These are phyloP conservation scores for Fusarium albosuccineum DNA, from an alignment of 2,329 filamentous ascomycete genomes.

Conservation along the genomic window DNA sequence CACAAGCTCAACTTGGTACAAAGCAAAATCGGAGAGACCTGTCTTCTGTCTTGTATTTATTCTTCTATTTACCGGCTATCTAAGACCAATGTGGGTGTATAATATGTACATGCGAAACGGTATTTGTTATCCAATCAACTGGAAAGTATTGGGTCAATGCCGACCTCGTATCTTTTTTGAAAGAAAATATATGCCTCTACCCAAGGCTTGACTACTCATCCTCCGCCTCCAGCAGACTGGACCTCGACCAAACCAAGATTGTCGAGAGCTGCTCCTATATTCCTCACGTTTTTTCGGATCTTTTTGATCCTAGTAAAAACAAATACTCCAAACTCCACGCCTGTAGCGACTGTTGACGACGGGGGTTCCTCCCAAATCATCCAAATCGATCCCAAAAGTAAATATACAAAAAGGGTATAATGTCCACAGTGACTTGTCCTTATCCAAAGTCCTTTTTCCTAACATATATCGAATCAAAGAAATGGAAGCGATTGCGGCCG, in stretches of 20 bases:
- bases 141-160: background rate
- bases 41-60: background rate
- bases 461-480: constrained; percentile 30
- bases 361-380: constrained; percentile 8
- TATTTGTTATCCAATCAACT: constrained; percentile 3
- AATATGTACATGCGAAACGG: background rate
- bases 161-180: constrained; percentile 5
- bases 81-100: constrained; percentile 4
- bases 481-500: constrained; percentile 26
- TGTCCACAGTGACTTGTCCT: constrained; percentile 25
- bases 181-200: background rate
- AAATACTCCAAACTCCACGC: constrained; percentile 31
- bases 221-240: background rate
- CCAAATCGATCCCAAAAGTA: constrained; percentile 30
- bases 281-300: constrained; percentile 22
- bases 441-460: constrained; percentile 22
- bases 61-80: constrained; percentile 5
- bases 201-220: background rate
- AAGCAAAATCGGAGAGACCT: background rate
- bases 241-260: background rate
- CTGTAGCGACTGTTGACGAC: constrained; percentile 22
- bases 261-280: constrained; percentile 7
- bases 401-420: constrained; percentile 46
- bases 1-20: background rate
- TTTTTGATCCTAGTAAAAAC: constrained; percentile 2